Conservation (phyloP, 176 grass and related monocot genomes). For the Tillandsia leiboldiana region DNA sequence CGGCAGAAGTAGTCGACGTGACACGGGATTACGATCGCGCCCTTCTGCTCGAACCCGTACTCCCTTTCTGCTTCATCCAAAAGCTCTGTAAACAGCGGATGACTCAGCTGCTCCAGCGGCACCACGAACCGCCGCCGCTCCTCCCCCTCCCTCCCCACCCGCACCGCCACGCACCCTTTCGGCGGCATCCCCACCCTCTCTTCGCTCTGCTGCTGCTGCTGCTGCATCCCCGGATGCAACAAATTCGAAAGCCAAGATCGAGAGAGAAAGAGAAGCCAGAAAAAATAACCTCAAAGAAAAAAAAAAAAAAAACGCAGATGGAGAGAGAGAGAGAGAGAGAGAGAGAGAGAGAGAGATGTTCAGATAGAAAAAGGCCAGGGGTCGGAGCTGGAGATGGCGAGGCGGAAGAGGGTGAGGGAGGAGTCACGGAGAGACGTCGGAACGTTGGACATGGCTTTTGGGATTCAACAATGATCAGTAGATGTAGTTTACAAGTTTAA, state of each 20-base stretch:
- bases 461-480: neutral
- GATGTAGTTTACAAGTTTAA: neutral
- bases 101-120: constrained; percentile 3
- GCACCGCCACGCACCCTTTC: neutral
- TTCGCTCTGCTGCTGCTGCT: neutral
- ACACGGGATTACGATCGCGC: constrained; percentile 8
- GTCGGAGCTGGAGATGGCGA: constrained; percentile 5
- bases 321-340: neutral
- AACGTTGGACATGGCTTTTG: constrained; percentile 1
- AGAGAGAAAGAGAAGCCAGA: neutral
- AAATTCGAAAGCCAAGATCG: neutral
- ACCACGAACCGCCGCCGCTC: constrained; percentile 12
- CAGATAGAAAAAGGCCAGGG: neutral
- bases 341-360: neutral
- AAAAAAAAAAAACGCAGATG: neutral
- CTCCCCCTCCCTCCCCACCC: constrained; percentile 7
- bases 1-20: neutral
- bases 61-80: neutral
- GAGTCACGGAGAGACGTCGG: neutral
- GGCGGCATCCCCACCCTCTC: neutral
- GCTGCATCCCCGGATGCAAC: neutral
- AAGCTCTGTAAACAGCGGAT: constrained; percentile 1
- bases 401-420: constrained; percentile 4
- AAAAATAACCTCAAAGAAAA: neutral
- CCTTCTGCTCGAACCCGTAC: constrained; percentile 6